Evolutionary conservation across 176 grass and related monocot genomes (phyloP).

Genomic region (Sorghum bicolor): DNA sequence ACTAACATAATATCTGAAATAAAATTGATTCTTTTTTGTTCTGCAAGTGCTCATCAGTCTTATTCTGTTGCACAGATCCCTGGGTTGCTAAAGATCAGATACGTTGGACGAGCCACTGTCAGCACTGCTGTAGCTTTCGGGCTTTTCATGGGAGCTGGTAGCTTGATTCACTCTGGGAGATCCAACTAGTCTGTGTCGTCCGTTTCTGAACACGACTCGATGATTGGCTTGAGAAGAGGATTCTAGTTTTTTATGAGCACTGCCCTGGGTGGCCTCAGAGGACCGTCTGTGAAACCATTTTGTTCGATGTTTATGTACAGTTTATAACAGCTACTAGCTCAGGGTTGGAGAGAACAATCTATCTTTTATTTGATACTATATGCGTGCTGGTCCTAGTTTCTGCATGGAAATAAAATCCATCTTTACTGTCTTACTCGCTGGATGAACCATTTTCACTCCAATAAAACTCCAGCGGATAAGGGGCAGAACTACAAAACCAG

Average conservation of each 20-base stretch:
- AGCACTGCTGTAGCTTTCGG: slow-evolving; percentile 66
- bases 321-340: slow-evolving; percentile 15
- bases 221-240: not conserved
- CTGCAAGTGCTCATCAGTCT: not conserved
- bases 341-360: slow-evolving; percentile 7
- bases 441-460: too few species aligned
- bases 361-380: not conserved
- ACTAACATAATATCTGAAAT: not conserved
- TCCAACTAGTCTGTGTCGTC: slow-evolving; percentile 46
- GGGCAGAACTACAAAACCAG: too few species aligned
- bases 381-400: not conserved
- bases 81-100: slow-evolving; percentile 84
- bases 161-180: slow-evolving; percentile 89
- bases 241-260: not conserved
- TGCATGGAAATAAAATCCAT: slow-evolving; percentile 23
- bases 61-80: slow-evolving; percentile 56
- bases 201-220: slow-evolving; percentile 2
- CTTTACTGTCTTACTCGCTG: not conserved
- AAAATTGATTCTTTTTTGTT: not conserved
- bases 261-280: not conserved
- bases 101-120: slow-evolving; percentile 75
- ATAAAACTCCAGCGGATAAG: too few species aligned
- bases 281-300: not conserved
- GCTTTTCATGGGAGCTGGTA: slow-evolving; percentile 81
- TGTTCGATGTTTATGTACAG: slow-evolving; percentile 10